phyloP scores from a whole-genome alignment of 257 asterid species.

The Solanum chiquidenum region DNA sequence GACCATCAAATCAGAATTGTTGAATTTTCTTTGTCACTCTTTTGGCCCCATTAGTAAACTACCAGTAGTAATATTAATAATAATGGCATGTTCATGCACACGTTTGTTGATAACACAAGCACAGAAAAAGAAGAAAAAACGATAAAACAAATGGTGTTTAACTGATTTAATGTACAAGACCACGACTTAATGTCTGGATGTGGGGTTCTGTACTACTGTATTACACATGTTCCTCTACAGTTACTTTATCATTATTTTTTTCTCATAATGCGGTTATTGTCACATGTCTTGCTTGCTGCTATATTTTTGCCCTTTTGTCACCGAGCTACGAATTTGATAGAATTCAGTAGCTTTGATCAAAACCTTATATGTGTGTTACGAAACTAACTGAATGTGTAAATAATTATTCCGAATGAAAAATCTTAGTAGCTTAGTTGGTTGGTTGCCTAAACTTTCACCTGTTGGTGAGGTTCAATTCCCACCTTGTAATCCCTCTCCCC shows the following conservation, averaged over 20 bases:
- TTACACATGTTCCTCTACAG: neutral
- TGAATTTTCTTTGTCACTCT: neutral
- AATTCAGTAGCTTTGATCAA: neutral
- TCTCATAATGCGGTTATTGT: conserved; percentile 1
- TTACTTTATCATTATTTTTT: neutral
- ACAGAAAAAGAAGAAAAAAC: neutral
- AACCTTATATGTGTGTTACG: neutral
- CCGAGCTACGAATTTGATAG: neutral
- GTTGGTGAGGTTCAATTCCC: neutral
- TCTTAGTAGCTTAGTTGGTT: neutral
- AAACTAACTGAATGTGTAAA: neutral
- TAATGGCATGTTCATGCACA: conserved; percentile 15
- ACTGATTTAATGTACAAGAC: neutral
- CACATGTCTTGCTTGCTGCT: conserved; percentile 15
- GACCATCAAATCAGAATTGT: neutral
- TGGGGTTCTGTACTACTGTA: neutral
- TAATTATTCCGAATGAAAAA: neutral
- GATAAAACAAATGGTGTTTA: neutral
- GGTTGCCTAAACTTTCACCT: neutral
- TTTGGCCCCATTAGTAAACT: neutral
- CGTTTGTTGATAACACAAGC: neutral
- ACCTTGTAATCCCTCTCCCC: neutral
- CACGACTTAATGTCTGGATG: neutral
- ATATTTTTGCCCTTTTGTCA: neutral
- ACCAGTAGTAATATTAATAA: neutral